These are phyloP conservation scores for Phytophthora pluvialis DNA, from an alignment of 352 stramenopile species.

Conservation along the genomic window DNA sequence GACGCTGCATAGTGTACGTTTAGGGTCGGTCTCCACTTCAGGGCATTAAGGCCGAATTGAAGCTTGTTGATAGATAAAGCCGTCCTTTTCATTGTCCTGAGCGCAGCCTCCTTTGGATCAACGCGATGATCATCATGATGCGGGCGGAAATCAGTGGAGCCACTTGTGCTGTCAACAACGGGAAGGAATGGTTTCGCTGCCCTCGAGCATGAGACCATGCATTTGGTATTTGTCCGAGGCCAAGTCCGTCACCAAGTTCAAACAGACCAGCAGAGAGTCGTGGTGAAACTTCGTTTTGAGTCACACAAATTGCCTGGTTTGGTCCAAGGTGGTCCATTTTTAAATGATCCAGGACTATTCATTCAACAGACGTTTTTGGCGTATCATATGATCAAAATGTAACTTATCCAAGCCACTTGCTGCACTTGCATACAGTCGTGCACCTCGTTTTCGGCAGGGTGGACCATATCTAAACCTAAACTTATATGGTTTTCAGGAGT, in stretches of 20 bases:
- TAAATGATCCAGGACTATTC: conserved; percentile 7
- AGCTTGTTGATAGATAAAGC: conserved; percentile 15
- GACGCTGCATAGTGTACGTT: conserved; percentile 25
- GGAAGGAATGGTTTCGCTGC: neutral
- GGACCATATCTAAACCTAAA: too few species aligned
- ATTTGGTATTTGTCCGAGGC: too few species aligned
- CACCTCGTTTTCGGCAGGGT: too few species aligned
- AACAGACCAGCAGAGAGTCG: too few species aligned
- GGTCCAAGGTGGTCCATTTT: neutral
- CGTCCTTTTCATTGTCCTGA: neutral
- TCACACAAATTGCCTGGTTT: neutral
- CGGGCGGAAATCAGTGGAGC: neutral
- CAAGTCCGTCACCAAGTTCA: too few species aligned
- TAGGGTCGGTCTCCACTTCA: conserved; percentile 24
- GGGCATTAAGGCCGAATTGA: conserved; percentile 4
- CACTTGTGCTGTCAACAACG: conserved; percentile 24
- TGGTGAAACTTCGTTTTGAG: too few species aligned
- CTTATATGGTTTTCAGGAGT: too few species aligned
- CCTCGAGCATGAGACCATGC: too few species aligned
- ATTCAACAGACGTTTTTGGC: conserved; percentile 10
- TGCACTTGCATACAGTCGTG: too few species aligned
- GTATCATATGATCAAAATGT: too few species aligned
- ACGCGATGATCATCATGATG: too few species aligned
- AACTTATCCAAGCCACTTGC: conserved; percentile 25
- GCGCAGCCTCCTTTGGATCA: neutral